Evolutionary conservation across 345 rosid genomes (phyloP).

Genomic region (Eucalyptus curtisii): DNA sequence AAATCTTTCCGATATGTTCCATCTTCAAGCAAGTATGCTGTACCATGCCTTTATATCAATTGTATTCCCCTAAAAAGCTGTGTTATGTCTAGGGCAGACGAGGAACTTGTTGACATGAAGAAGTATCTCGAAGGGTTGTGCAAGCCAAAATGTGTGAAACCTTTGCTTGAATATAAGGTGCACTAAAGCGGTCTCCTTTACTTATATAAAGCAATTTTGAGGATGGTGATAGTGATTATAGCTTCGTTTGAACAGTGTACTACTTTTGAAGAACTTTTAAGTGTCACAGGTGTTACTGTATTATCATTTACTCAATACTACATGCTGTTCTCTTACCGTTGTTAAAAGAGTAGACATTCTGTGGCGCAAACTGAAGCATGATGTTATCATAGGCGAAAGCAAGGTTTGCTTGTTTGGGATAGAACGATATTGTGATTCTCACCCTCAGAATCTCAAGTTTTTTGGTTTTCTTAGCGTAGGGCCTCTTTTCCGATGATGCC

Average conservation of each 20-base stretch:
- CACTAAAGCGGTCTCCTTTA: neutral
- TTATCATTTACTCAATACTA: neutral
- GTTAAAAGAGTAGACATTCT: neutral
- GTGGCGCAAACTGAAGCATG: neutral
- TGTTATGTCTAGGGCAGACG: slow-evolving; percentile 38
- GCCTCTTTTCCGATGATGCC: neutral
- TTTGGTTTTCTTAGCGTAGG: neutral
- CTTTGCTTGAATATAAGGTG: slow-evolving; percentile 41
- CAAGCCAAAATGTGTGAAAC: slow-evolving; percentile 55
- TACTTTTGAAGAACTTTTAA: neutral
- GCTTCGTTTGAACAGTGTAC: neutral
- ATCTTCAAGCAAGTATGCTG: neutral
- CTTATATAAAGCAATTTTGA: neutral
- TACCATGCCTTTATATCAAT: neutral
- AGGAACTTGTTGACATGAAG: slow-evolving; percentile 52
- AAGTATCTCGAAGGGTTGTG: slow-evolving; percentile 40
- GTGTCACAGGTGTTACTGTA: neutral
- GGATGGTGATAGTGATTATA: neutral
- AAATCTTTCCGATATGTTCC: neutral
- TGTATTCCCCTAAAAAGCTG: neutral
- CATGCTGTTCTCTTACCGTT: neutral
- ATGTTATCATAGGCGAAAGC: neutral
- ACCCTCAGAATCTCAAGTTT: neutral
- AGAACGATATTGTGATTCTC: neutral
- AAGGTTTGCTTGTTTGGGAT: neutral